Evolutionary conservation across 2,329 filamentous ascomycete species (phyloP).

Genomic region (Hyphodiscus sp.): DNA sequence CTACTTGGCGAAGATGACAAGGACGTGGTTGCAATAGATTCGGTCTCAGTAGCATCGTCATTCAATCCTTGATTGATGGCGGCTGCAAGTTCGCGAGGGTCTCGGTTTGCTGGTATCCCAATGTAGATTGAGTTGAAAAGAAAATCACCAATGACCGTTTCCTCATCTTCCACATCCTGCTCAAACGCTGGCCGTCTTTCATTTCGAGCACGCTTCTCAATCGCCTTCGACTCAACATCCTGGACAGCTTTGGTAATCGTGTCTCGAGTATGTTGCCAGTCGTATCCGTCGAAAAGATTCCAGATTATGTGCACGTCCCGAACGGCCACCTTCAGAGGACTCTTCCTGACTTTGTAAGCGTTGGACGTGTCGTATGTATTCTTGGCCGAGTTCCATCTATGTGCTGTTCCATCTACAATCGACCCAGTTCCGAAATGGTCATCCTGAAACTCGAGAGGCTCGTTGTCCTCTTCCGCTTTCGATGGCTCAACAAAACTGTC

Average conservation of each 20-base stretch:
- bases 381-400: conserved; percentile 72
- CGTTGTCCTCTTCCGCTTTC: conserved; percentile 41
- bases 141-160: conserved; percentile 86
- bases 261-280: conserved; percentile 85
- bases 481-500: conserved; percentile 35
- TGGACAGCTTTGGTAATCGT: conserved; percentile 83
- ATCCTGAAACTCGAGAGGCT: conserved; percentile 66
- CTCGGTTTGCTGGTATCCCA: conserved; percentile 77
- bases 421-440: conserved; percentile 66
- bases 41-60: conserved; percentile 80
- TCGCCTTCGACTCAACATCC: conserved; percentile 75
- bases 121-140: conserved; percentile 99
- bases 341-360: conserved; percentile 52
- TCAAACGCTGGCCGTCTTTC: conserved; percentile 45
- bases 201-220: conserved; percentile 62
- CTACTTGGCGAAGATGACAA: conserved; percentile 52
- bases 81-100: conserved; percentile 72
- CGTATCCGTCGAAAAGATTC: conserved; percentile 97
- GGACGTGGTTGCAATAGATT: conserved; percentile 76
- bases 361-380: conserved; percentile 68
- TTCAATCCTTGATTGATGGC: conserved; percentile 87
- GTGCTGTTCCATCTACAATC: conserved; percentile 58
- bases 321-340: conserved; percentile 70
- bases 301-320: conserved; percentile 91
- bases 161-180: conserved; percentile 71